Evolutionary conservation across 306 rosid genomes (phyloP).

Genomic region (Bauhinia variegata): DNA sequence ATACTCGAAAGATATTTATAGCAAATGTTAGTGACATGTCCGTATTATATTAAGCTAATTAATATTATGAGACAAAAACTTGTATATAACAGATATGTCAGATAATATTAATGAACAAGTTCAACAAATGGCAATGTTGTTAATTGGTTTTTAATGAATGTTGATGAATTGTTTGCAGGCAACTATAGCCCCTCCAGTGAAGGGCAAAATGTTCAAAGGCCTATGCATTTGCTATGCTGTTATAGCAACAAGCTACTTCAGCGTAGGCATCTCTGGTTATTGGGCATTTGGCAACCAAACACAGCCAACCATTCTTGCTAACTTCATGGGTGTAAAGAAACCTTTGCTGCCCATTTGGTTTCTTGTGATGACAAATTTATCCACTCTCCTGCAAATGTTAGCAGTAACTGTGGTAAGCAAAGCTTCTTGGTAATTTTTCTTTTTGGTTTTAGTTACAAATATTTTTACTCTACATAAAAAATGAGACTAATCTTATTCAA

Average conservation of each 20-base stretch:
- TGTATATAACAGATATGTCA: no score
- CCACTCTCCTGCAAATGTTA: slow-evolving; percentile 62
- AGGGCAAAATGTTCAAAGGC: slow-evolving; percentile 86
- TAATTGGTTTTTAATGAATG: no score
- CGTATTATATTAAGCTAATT: no score
- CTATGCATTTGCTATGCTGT: slow-evolving; percentile 70
- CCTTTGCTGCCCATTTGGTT: slow-evolving; percentile 70
- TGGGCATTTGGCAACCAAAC: slow-evolving; percentile 85
- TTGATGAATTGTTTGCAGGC: slow-evolving; percentile 50
- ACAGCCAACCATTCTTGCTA: slow-evolving; percentile 50
- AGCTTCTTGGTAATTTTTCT: not conserved
- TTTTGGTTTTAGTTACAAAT: not conserved
- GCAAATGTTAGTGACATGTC: no score
- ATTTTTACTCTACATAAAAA: no score
- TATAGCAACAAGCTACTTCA: slow-evolving; percentile 52
- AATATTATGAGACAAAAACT: no score
- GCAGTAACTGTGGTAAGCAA: slow-evolving; percentile 66
- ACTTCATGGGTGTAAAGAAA: slow-evolving; percentile 46
- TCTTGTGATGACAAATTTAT: slow-evolving; percentile 65
- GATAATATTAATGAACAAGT: no score
- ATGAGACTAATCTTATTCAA: no score
- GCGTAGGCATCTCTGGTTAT: slow-evolving; percentile 74
- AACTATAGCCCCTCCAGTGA: slow-evolving; percentile 76
- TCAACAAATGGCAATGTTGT: no score
- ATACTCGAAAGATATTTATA: no score